Evolutionary conservation across 2,329 filamentous ascomycete genomes (phyloP), one percentile per base, ranked within the genome.

Genomic region (Fusarium proliferatum): DNA sequence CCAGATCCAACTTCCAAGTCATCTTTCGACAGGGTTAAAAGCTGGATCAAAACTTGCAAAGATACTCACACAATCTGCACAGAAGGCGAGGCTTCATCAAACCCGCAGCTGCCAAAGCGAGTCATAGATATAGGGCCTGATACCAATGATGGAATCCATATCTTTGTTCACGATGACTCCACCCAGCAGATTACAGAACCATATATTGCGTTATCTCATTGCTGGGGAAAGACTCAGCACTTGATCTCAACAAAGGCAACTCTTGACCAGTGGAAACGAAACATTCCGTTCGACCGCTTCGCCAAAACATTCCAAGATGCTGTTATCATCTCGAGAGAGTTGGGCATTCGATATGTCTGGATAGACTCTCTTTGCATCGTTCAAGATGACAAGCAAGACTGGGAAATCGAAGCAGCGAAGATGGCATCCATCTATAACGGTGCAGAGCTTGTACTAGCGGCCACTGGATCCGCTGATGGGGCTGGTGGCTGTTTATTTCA

Each of bases 311-410:
- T 78, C 5, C 68, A 75, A 39, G 74, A 78, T 30, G 71, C 74
- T 3, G 43, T 77, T 2, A 39, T 28, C 0, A 73, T 77, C 9
- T 68, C 75, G 1, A 72, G 77, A 30, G 58, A 67, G 4, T 21
- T 79, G 4, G 71, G 75, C 2, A 69, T 79, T 21, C 67, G 36
- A 0, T 79, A 79, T 42, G 16, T 79, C 7, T 79, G 77, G 77
- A 78, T 79, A 49, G 77, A 79, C 19, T 77, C 77, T 0, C 67
- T 79, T 2, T 79, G 78, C 8, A 79, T 79, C 12, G 53, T 79
- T 16, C 79, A 80, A 45, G 74, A 77, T 41, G 77, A 78, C 19
- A 61, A 6, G 0, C 23, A 71, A 9, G 79, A 80, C 17, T 79
- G 77, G 76, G 66, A 77, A 57, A 73, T 36, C 1, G 78, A 80